Evolutionary conservation across 2,329 filamentous ascomycete species (phyloP).

Genomic region (Hyphodiscus sp.): DNA sequence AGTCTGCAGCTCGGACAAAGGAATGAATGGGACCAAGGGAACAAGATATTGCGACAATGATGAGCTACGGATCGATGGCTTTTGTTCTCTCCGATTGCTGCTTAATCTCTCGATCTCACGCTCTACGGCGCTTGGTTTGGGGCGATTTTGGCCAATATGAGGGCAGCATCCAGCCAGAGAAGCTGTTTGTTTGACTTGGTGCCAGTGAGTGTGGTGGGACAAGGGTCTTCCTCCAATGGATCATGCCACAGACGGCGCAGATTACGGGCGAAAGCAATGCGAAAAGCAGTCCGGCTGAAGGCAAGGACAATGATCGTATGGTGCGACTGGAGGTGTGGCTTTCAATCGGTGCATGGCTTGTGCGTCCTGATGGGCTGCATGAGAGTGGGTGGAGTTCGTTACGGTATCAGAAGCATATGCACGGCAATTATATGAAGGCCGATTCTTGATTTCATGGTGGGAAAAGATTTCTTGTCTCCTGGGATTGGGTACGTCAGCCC

Average conservation of each 20-base stretch:
- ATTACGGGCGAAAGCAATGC: conserved; percentile 7
- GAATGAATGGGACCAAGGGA: background rate
- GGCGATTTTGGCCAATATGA: background rate
- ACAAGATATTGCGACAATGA: background rate
- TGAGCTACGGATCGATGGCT: conserved; percentile 4
- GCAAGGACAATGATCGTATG: background rate
- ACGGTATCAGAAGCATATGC: background rate
- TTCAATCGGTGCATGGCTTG: conserved; percentile 7
- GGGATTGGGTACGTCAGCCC: background rate
- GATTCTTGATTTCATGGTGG: background rate
- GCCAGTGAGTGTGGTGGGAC: background rate
- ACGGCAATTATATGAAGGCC: background rate
- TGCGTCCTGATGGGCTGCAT: conserved; percentile 2
- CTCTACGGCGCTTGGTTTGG: background rate
- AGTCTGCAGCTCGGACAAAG: background rate
- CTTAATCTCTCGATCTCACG: background rate
- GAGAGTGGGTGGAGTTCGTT: background rate
- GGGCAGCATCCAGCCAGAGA: conserved; percentile 4
- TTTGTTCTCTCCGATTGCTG: conserved; percentile 1
- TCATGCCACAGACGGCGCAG: conserved; percentile 1
- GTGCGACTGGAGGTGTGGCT: conserved; percentile 9
- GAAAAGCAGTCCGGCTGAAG: conserved; percentile 14
- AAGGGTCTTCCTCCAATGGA: conserved; percentile 10
- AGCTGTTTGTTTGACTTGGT: background rate
- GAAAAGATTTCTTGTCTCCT: background rate